These are phyloP conservation scores for Candida nonsorbophila DNA, from an alignment of 805 yeast genomes.

Conservation along the genomic window DNA sequence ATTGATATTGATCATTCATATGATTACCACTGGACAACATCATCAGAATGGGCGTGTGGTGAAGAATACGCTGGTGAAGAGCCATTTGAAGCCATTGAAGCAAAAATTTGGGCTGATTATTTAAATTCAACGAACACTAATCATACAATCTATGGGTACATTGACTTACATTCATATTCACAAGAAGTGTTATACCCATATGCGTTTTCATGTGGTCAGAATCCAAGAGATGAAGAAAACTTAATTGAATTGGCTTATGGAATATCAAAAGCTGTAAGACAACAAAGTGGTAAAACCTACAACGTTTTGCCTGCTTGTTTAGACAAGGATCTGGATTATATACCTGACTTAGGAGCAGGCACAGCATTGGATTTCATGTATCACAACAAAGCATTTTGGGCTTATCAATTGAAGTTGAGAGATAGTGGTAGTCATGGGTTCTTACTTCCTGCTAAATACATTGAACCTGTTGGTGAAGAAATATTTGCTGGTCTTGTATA, in stretches of 20 bases:
- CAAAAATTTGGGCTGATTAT: constrained; percentile 34
- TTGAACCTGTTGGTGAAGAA: constrained; percentile 74
- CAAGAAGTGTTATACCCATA: constrained; percentile 81
- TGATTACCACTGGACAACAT: constrained; percentile 64
- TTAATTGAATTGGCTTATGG: constrained; percentile 79
- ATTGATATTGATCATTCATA: constrained; percentile 84
- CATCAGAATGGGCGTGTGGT: constrained; percentile 67
- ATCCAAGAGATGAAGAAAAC: constrained; percentile 78
- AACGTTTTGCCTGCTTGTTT: constrained; percentile 73
- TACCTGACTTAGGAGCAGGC: constrained; percentile 76
- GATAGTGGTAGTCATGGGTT: constrained; percentile 84
- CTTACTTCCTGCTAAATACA: constrained; percentile 63
- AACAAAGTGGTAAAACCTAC: constrained; percentile 58
- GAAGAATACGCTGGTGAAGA: constrained; percentile 77
- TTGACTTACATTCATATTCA: constrained; percentile 82
- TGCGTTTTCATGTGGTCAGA: constrained; percentile 68
- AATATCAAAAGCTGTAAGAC: constrained; percentile 65
- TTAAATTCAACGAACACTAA: constrained; percentile 40
- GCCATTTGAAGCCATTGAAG: constrained; percentile 52
- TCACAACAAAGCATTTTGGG: constrained; percentile 77
- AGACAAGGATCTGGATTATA: constrained; percentile 68
- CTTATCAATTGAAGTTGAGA: constrained; percentile 74
- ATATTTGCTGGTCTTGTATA: constrained; percentile 62
- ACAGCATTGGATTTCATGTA: constrained; percentile 81
- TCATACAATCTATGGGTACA: constrained; percentile 66